A percentile compares a stretch with the other conserved stretches of the same genome.
These are phyloP conservation scores for Rubia occidens DNA, from an alignment of 305 asterid genomes.

Conservation along the genomic window DNA sequence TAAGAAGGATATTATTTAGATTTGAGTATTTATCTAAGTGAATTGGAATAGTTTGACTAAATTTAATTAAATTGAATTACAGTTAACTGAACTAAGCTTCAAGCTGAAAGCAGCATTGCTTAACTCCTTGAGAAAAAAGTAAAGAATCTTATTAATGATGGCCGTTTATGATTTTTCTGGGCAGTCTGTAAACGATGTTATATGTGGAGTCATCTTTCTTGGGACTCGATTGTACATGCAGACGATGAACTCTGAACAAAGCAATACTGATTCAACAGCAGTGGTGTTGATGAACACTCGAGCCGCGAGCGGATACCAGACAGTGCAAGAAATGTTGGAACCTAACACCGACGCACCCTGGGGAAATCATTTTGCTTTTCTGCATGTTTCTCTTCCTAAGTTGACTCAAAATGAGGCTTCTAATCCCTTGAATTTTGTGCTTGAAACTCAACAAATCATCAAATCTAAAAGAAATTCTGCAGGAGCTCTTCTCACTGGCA, in stretches of 20 bases:
- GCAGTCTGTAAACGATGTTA: conserved; percentile 70
- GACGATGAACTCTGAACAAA: conserved; percentile 21
- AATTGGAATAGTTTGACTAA: too few relatives aligned
- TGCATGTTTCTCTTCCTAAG: conserved; percentile 54
- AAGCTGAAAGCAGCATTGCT: too few relatives aligned
- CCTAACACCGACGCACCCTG: conserved; percentile 49
- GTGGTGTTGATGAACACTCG: conserved; percentile 68
- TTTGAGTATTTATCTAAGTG: too few relatives aligned
- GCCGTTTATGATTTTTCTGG: not conserved
- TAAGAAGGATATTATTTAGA: too few relatives aligned
- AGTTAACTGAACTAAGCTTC: too few relatives aligned
- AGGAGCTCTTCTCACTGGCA: conserved; percentile 49
- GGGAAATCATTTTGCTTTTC: conserved; percentile 77
- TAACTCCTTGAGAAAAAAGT: not conserved
- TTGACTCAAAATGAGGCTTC: conserved; percentile 10
- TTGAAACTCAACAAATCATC: conserved; percentile 33
- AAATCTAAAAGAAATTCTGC: conserved; percentile 46
- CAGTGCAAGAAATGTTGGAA: conserved; percentile 54
- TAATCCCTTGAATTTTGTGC: conserved; percentile 42
- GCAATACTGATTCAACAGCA: conserved; percentile 41
- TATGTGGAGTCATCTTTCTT: conserved; percentile 53
- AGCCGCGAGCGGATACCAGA: conserved; percentile 46
- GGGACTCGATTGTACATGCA: conserved; percentile 66
- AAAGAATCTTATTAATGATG: not conserved
- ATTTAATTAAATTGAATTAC: too few relatives aligned